Evolutionary conservation across 257 asterid genomes (phyloP), one percentile per base, ranked within the genome.

Genomic region (Solanum tarapatanum): DNA sequence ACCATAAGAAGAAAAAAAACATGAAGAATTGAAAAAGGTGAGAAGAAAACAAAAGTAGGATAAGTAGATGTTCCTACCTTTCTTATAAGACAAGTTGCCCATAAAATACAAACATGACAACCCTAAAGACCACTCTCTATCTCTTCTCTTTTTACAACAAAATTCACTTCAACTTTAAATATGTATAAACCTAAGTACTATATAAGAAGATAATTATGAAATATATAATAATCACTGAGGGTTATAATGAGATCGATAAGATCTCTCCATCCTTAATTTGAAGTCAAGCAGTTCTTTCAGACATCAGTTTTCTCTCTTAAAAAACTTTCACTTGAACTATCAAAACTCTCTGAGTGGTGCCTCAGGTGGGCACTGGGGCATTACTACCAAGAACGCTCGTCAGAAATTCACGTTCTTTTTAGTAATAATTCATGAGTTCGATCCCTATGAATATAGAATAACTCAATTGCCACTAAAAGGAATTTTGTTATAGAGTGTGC

Each of bases 31-130:
- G 7, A 11, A 77, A 43, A 79, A 4, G 19, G 66, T 13, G 64
- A 14, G 37, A 43, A 79, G 66, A 79, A 79, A 43, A 79, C 26
- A 79, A 43, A 79, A 79, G 26, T 79, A 79, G 84, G 39, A 79
- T 26, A 48, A 43, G n/a, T 79, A 79, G 84, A 79, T 16, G 84
- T 79, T 79, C 84, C 84, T 43, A 79, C 64, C 66, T 79, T 24
- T 43, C 48, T 35, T 43, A 48, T 13, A 48, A 48, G 58, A 48
- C 58, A 79, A 43, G 2, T 26, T 79, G 66, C 23, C 84, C 10
- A 39, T 24, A 26, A 43, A 24, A 79, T 79, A 79, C 66, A 79
- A 79, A 79, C 26, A 79, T 79, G 84, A 79, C 84, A 79, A 43
- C 66, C 84, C 84, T 2, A 79, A 79, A 79, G 16, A 14, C 37